Conservation (phyloP, 441 rosid species). For the Cnidoscolus chayamansa region DNA sequence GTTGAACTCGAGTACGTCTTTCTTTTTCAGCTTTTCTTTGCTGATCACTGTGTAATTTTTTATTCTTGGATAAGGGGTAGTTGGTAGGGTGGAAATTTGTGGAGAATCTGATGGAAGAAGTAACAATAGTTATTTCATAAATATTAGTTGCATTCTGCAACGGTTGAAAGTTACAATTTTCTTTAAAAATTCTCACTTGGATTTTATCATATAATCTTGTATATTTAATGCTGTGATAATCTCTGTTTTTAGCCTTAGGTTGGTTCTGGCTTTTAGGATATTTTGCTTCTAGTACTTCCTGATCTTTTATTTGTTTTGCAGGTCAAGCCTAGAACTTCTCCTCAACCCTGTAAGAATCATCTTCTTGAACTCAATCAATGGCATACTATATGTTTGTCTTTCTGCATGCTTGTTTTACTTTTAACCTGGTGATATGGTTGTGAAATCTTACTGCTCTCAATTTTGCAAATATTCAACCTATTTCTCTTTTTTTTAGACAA, state of each 20-base stretch:
- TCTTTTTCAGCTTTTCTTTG: background rate
- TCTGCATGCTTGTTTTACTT: background rate
- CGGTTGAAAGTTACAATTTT: no score
- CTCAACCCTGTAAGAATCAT: slow-evolving; percentile 75
- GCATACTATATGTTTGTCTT: background rate
- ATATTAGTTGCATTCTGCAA: background rate
- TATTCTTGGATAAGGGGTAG: background rate
- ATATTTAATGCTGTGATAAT: background rate
- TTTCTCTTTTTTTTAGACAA: background rate
- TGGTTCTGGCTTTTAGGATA: background rate
- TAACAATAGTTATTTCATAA: background rate
- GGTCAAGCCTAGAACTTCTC: slow-evolving; percentile 92
- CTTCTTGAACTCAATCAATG: slow-evolving; percentile 13
- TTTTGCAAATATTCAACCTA: background rate
- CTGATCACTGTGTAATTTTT: background rate
- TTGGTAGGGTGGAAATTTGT: background rate
- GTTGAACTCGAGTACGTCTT: slow-evolving; percentile 87
- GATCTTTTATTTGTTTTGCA: slow-evolving; percentile 33
- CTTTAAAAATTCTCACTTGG: background rate
- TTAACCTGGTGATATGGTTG: no score
- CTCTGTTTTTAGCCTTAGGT: background rate
- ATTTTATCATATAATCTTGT: background rate
- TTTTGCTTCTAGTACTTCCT: background rate
- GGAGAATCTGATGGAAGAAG: background rate
- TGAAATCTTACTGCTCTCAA: background rate